Evolutionary conservation across 2,329 filamentous ascomycete genomes (phyloP), one percentile per base, ranked within the genome.

Genomic region (Sarocladium brachiariae): DNA sequence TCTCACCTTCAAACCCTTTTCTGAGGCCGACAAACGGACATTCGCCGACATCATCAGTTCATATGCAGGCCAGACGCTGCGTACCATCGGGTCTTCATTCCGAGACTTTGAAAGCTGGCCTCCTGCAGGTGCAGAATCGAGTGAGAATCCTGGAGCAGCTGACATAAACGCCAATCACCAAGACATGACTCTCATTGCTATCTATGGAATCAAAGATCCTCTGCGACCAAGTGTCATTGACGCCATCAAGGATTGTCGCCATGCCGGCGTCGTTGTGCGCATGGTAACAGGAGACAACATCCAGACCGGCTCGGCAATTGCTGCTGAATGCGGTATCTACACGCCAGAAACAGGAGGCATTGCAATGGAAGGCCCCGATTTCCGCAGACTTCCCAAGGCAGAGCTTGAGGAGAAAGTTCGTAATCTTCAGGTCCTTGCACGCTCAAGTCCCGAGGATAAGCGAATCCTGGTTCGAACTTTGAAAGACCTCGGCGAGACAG

Each of bases 1-100:
- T 11, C n/a, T 47, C 19, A 23, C 43, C 3, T 31, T 25, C 4
- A 25, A 47, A 19, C 25, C 43, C n/a, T 13, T 47, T 13, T 47
- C 43, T 14, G 43, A 47, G 4, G 16, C 43, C 13, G 43, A 47
- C 25, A 47, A 47, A 25, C 31, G 33, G 10, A 33, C 14, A 4
- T 55, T 84, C 14, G 69, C 70, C 43, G 60, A 67, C 16, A 65
- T 78, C 38, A 83, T 84, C 55, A 72, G 75, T 38, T 67, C 70
- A 4, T 84, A 83, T 57, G 81, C 81, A 14, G 72, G 71, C 16
- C 70, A 78, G 33, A 88, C 86, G 14, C 76, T 92, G 10, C 81
- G 87, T 43, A 89, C 86, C 0, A 89, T 92, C 50, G 86, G 80
- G 16, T 74, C 91, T 55, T 75, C 87, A 4, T 90, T 88, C 65